phyloP scores from a whole-genome alignment of 1,284 basidiomycete species.

The Moniliella sp. region DNA sequence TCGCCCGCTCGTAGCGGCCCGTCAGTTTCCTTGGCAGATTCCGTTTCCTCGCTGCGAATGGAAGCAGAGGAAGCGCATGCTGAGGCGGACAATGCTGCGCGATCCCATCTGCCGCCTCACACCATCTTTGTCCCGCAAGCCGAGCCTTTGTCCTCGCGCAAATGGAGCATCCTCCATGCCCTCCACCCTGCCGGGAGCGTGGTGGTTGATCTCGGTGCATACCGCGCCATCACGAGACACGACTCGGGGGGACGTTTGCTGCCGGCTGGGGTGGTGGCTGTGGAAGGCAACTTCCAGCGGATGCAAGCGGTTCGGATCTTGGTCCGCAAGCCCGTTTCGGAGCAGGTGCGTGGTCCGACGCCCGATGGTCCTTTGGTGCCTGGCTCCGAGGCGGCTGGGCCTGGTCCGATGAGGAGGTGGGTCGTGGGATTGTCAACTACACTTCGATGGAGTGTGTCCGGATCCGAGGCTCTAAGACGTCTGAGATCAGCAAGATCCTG shows the following conservation, averaged over 20 bases:
- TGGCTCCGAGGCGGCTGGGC: no score
- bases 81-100: no score
- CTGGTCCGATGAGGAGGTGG: constrained; percentile 55
- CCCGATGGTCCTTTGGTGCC: no score
- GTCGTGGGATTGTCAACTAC: constrained; percentile 79
- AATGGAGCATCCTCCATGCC: constrained; percentile 85
- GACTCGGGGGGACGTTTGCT: constrained; percentile 74
- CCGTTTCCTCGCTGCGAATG: neutral
- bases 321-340: constrained; percentile 39
- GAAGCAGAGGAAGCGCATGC: neutral
- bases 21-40: neutral
- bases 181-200: constrained; percentile 67
- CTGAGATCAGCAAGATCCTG: constrained; percentile 55
- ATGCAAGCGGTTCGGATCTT: constrained; percentile 77
- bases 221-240: constrained; percentile 56
- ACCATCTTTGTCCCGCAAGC: constrained; percentile 63
- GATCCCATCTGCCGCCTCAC: constrained; percentile 46
- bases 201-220: constrained; percentile 69
- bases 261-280: constrained; percentile 65
- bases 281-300: constrained; percentile 70
- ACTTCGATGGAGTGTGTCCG: constrained; percentile 73
- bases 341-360: no score
- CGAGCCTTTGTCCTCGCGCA: constrained; percentile 61
- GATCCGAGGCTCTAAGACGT: constrained; percentile 50
- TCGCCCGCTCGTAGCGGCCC: neutral